Conservation (phyloP, 495 filamentous ascomycete species). For the Aspergillus taichungensis region DNA sequence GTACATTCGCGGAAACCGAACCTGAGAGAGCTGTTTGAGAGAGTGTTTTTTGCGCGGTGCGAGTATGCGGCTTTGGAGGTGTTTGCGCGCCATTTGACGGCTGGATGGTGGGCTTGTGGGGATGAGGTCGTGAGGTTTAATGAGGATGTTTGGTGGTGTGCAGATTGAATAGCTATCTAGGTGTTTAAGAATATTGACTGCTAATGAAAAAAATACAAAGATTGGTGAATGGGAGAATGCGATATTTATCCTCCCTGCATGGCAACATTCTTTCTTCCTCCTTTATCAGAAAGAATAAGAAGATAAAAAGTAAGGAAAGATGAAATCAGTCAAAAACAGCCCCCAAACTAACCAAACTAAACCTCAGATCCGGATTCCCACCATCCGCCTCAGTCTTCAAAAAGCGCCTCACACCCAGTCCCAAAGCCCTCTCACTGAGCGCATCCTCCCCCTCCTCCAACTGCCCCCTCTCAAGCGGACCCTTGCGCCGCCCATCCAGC, state of each 20-base stretch:
- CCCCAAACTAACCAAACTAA: slow-evolving; percentile 65
- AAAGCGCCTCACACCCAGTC: slow-evolving; percentile 50
- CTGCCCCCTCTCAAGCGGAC: slow-evolving; percentile 51
- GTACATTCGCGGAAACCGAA: slow-evolving; percentile 86
- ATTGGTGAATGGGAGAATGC: slow-evolving; percentile 48
- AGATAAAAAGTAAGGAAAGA: neutral
- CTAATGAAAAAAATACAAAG: neutral
- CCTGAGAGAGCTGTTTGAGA: slow-evolving; percentile 48
- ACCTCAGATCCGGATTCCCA: slow-evolving; percentile 59
- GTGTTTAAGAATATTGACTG: too few species aligned
- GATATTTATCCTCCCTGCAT: neutral
- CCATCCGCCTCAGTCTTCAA: slow-evolving; percentile 49
- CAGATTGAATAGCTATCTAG: too few species aligned
- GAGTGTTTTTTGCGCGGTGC: slow-evolving; percentile 25
- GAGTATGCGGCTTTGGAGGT: slow-evolving; percentile 66
- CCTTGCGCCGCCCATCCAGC: slow-evolving; percentile 71
- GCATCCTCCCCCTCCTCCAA: slow-evolving; percentile 55
- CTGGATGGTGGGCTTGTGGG: slow-evolving; percentile 86
- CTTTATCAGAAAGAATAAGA: neutral
- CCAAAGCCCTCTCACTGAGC: slow-evolving; percentile 56
- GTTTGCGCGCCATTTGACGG: slow-evolving; percentile 78
- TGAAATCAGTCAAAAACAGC: slow-evolving; percentile 50
- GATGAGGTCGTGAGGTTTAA: slow-evolving; percentile 82
- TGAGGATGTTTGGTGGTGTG: slow-evolving; percentile 20
- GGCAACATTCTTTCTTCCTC: neutral